Evolutionary conservation across 768 basidiomycete species (phyloP), one percentile per base, ranked within the genome.

Genomic region (Chlorophyllum brunneum): DNA sequence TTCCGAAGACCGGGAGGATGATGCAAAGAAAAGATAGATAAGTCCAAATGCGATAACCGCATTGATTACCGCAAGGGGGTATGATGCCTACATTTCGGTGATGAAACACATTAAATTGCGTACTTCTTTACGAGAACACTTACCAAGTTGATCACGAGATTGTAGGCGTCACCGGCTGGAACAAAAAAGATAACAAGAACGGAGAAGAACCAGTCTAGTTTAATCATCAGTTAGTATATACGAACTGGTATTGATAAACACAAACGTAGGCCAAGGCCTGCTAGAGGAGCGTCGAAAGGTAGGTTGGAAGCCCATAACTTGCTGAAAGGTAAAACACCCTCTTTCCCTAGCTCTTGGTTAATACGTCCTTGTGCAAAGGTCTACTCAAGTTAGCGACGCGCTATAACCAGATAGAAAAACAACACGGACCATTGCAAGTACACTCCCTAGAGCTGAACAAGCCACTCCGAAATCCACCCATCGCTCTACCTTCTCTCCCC

Each of bases 161-260:
- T 72, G 61, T 82, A 86, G 0, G 81, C 80, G 50, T 85, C 83
- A 2, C 84, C 83, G 0, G 81, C 71, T 0, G 84, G 83, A 0
- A 69, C 61, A 20, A 57, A 59, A 46, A 70, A 61, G 46, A 71
- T 67, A 4, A 65, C 56, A 18, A 67, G 55, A 24, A 65, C 46
- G 44, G 66, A 70, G 4, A 67, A 42, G 20, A 57, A 29, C 62
- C 67, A 70, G 33, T 68, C 66, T 69, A 31, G 2, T 24, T 15
- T 11, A 34, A 62, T n/a, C 5, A 66, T 63, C 20, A 39, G 31
- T 31, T 30, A 40, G 31, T 30, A n/a, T 41, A 44, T 52, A 23
- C 30, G 26, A 16, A 4, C 2, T 15, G 37, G 20, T 4, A 8
- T 31, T 40, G 11, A 24, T 7, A 15, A 22, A 73, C 16, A 47